Evolutionary conservation across 495 filamentous ascomycete genomes (phyloP), one percentile per base, ranked within the genome.

Genomic region (Elasticomyces elasticus): DNA sequence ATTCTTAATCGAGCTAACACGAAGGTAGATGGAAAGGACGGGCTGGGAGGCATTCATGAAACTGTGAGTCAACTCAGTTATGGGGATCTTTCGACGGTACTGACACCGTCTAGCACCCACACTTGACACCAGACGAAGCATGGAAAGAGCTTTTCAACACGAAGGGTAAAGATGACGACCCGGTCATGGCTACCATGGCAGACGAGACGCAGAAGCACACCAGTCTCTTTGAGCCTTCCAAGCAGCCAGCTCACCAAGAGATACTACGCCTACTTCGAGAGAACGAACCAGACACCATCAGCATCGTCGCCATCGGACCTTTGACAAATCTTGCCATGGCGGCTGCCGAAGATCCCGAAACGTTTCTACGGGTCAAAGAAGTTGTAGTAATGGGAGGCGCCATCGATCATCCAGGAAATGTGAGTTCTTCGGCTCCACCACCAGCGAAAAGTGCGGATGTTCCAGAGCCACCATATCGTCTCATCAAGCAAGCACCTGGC

Each of bases 311-410:
- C 37, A 76, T 97, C 43, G 92, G 94, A 0, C 92, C 92, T 0
- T 71, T 97, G 31, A 96, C 90, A 5, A 99, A 94, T 67, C 72
- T 96, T 19, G 91, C 94, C 11, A 67, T 90, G 37, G 92, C 92
- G 12, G 89, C 92, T 26, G 80, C 87, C 5, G 78, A 85, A 63
- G 88, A 95, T 57, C 80, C 87, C 1, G 82, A 86, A 63, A 83
- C 87, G 4, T 95, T 99, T 71, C 77, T 97, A 2, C 80, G 81
- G 20, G 88, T 80, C 24, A 94, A 94, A 65, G 85, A 94, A 65
- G 80, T 99, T 1, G 81, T 95, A 19, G 83, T 95, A n/a, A 99
- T 99, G 92, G 92, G 91, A 30, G 94, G 92, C 52, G 80, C 85
- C n/a, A 77, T 97, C 41, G 74, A 83, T 37, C 63, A 79, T 17